Conservation (phyloP, 345 rosid genomes). For the Euphorbia tirucalli region DNA sequence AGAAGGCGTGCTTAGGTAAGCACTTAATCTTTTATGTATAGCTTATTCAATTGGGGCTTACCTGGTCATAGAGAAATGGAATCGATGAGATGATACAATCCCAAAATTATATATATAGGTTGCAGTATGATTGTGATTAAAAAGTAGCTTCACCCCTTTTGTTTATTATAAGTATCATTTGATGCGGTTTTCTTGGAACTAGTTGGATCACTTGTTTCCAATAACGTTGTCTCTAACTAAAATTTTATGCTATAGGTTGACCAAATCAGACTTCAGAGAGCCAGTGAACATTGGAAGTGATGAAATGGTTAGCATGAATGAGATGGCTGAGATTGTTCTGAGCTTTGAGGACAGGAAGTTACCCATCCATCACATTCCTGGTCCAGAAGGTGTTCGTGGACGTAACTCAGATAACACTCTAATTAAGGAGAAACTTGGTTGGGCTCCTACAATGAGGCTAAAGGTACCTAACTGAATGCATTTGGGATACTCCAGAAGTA, state of each 20-base stretch:
- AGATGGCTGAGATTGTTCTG: constrained; percentile 95
- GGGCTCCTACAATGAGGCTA: constrained; percentile 97
- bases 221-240: background rate
- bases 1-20: constrained; percentile 93
- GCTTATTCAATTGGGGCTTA: no score
- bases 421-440: constrained; percentile 96
- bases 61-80: no score
- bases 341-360: constrained; percentile 86
- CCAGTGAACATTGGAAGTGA: constrained; percentile 98
- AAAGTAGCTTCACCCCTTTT: no score
- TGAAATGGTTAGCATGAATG: constrained; percentile 99
- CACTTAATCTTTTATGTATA: background rate
- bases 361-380: constrained; percentile 94
- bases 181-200: background rate
- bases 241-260: constrained; percentile 47
- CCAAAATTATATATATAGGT: no score
- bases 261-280: constrained; percentile 97
- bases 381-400: constrained; percentile 99
- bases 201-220: background rate
- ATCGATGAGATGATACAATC: no score
- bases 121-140: no score
- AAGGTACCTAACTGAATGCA: constrained; percentile 48
- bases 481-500: background rate
- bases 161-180: background rate
- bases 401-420: constrained; percentile 96